A percentile compares a stretch with the other conserved stretches of the same genome.
phyloP scores from a whole-genome alignment of 768 basidiomycete species.

The Sarcomyxa edulis region DNA sequence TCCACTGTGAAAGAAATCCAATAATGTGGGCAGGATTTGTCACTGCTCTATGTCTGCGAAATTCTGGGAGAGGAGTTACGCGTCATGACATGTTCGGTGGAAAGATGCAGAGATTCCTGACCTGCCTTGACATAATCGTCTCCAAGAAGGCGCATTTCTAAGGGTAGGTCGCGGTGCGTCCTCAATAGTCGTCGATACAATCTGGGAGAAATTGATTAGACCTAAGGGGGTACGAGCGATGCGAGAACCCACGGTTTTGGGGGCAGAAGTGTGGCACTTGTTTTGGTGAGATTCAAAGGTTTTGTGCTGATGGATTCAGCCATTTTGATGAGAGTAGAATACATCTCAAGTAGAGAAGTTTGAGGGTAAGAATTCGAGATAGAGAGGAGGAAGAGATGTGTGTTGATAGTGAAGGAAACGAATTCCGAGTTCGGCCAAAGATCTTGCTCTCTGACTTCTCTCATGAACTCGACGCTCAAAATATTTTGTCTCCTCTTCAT shows the following conservation, averaged over 20 bases:
- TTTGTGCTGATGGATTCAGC: conserved; percentile 55
- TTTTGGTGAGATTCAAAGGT: conserved; percentile 54
- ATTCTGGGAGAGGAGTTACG: conserved; percentile 51
- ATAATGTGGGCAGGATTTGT: conserved; percentile 90
- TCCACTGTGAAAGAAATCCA: conserved; percentile 96
- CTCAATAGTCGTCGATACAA: conserved; percentile 77
- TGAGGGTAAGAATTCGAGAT: no score
- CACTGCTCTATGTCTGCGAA: conserved; percentile 71
- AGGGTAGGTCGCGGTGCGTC: conserved; percentile 67
- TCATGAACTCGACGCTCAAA: no score
- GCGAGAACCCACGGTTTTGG: conserved; percentile 64
- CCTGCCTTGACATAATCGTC: conserved; percentile 84
- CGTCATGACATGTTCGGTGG: not conserved
- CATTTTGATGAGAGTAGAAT: conserved; percentile 33
- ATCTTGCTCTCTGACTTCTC: no score
- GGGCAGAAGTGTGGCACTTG: conserved; percentile 70
- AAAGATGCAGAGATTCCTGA: conserved; percentile 18
- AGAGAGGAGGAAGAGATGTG: no score
- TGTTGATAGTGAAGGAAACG: no score
- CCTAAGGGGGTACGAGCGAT: not conserved
- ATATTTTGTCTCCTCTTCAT: no score
- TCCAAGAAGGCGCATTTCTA: conserved; percentile 80
- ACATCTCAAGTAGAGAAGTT: no score
- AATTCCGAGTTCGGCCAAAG: no score
- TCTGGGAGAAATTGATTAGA: conserved; percentile 42